Evolutionary conservation across 495 filamentous ascomycete genomes (phyloP), one percentile per base, ranked within the genome.

Genomic region (Clavariopsis aquatica): DNA sequence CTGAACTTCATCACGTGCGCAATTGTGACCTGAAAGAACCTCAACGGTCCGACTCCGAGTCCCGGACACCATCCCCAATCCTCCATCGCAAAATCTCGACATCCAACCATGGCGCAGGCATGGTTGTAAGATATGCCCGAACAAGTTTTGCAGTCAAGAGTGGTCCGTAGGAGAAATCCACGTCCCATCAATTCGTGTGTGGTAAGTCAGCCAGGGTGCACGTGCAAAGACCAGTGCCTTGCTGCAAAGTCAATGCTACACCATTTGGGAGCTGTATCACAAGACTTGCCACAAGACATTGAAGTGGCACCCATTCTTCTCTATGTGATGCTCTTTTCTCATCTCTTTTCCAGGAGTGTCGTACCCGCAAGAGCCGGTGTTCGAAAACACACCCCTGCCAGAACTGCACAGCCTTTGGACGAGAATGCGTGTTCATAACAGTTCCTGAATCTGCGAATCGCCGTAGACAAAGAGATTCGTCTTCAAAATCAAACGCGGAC

Each of bases 161-260:
- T 70, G 20, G 68, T 70, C n/a, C 58, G 68, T 38, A 49, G 68
- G 29, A 52, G 68, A 23, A 70, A 70, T 58, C 68, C 68, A 45
- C 52, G 68, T 8, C 68, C 68, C n/a, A 70, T 70, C 41, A 70
- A 70, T 59, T 67, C 64, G 19, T 70, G 68, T 54, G 60, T 70
- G 19, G 31, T 34, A 6, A 34, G 31, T 34, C 31, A 34, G 31
- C 31, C 31, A 5, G 31, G 31, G 31, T 12, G 31, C 31, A 34
- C n/a, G n/a, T n/a, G n/a, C n/a, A n/a, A n/a, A 34, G 6, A 12
- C 12, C 31, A 12, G 12, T 34, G 31, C 31, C 31, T 34, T 34
- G 6, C 12, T 34, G 31, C 12, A 12, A 34, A 34, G 31, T 34
- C n/a, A 34, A 34, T 34, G 31, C 31, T 5, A 34, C 12, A 12